Evolutionary conservation across 805 yeast species (phyloP).

Genomic region (Cyberlindnera lachancei): DNA sequence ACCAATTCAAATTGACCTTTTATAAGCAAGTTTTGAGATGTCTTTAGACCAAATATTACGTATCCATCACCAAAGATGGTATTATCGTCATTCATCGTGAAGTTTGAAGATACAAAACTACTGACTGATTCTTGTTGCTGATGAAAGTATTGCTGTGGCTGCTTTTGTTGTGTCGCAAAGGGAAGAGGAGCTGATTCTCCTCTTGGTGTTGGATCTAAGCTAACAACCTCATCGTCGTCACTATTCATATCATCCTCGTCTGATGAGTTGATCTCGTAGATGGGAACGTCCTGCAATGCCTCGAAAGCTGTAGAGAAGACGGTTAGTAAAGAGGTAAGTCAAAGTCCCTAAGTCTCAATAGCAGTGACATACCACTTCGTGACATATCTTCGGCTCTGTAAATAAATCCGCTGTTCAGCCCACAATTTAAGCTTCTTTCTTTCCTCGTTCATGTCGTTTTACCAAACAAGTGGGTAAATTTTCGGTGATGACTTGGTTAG

Average conservation of each 20-base stretch:
- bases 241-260: slow-evolving; percentile 11
- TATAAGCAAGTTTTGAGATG: slow-evolving; percentile 34
- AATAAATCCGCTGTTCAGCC: too few species aligned
- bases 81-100: slow-evolving; percentile 32
- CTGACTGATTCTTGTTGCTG: too few species aligned
- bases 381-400: neutral
- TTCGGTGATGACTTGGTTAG: too few species aligned
- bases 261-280: slow-evolving; percentile 17
- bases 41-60: slow-evolving; percentile 35
- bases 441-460: too few species aligned
- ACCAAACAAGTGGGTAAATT: too few species aligned
- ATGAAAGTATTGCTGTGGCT: slow-evolving; percentile 17
- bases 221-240: neutral
- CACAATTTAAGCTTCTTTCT: too few species aligned
- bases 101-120: slow-evolving; percentile 30
- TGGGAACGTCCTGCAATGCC: slow-evolving; percentile 16
- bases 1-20: slow-evolving; percentile 39
- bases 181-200: slow-evolving; percentile 1
- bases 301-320: slow-evolving; percentile 17
- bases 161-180: slow-evolving; percentile 1
- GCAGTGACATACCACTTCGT: slow-evolving; percentile 8
- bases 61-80: slow-evolving; percentile 25
- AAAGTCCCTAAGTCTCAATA: slow-evolving; percentile 7
- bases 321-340: slow-evolving; percentile 9
- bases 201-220: neutral